Base-by-base conservation (phyloP, 306 rosid species). In the Geum urbanum region DNA sequence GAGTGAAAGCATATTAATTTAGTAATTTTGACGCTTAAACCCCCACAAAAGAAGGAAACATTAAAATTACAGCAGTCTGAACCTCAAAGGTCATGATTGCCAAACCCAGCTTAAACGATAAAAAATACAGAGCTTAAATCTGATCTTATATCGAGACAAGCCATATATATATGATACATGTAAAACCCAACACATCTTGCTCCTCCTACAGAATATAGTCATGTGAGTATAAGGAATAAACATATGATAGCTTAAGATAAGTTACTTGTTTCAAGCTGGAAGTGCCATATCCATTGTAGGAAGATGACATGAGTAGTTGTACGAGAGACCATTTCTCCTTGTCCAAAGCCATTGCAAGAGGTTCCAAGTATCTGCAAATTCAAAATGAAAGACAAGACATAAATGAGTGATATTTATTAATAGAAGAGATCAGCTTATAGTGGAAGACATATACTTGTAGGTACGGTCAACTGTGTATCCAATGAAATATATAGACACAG, bases 321-420 rank as follows among this genome's bases (percentile, higher is more conserved):
- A 95, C 99, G 37, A 95, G 92, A 60, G 99, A 91, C 99, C 99
- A 91, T 77, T 83, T 89, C 86, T 87, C 99, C 20, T 75, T 79
- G 66, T 95, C 99, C 84, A 95, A 78, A 67, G 99, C 99, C 80
- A 86, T 79, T 72, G 99, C 99, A 74, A 95, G 91, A 74, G 95
- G 97, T 82, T 91, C 99, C 86, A 95, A 82, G 80, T 89, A 95
- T 56, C 97, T 95, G 78, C 60, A 80, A 72, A 81, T 69, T 62
- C 69, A 27, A 71, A 76, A 18, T 76, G 78, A 76, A 75, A 72
- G 9, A 32, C 58, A 73, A 39, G 53, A 69, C 58, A 74, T 20
- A n/a, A 39, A 58, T 50, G 5, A 51, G 8, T 43, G 35, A 32
- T 32, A 32, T 32, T 32, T 32, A 32, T 32, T 32, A 32, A 2